Evolutionary conservation across 1,139 yeast genomes (phyloP).

Genomic region (Nakaseomyces nivariensis): DNA sequence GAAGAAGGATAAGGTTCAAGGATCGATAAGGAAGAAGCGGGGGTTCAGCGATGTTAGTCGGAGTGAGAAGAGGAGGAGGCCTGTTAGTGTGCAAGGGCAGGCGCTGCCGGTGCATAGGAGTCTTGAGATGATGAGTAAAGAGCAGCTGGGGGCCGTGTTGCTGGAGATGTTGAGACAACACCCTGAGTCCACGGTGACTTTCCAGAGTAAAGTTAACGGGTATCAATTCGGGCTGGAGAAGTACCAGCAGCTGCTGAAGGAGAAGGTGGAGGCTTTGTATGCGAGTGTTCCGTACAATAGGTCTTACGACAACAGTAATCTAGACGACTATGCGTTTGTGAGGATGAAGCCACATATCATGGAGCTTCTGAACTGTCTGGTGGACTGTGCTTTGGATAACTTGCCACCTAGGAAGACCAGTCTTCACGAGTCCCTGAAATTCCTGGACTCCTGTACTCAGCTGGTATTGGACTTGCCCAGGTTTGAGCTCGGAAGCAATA

Average conservation of each 20-base stretch:
- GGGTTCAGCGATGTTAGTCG: not conserved
- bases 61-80: not conserved
- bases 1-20: not conserved
- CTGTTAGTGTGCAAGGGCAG: constrained; percentile 20
- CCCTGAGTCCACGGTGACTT: constrained; percentile 20
- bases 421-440: constrained; percentile 44
- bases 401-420: constrained; percentile 64
- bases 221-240: constrained; percentile 19
- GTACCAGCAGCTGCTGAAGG: constrained; percentile 16
- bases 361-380: constrained; percentile 67
- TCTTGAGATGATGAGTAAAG: constrained; percentile 25
- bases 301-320: constrained; percentile 11
- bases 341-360: constrained; percentile 65
- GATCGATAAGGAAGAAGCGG: not conserved
- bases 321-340: constrained; percentile 72
- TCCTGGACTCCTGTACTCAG: constrained; percentile 57
- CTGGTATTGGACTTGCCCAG: constrained; percentile 62
- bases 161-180: constrained; percentile 19
- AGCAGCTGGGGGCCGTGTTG: constrained; percentile 19
- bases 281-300: constrained; percentile 25
- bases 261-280: constrained; percentile 18
- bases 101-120: constrained; percentile 25
- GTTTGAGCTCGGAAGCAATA: constrained; percentile 62
- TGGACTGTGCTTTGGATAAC: constrained; percentile 70
- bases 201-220: constrained; percentile 15